Base-by-base conservation (phyloP, 2,329 filamentous ascomycete species). In the Onygenales sp. region DNA sequence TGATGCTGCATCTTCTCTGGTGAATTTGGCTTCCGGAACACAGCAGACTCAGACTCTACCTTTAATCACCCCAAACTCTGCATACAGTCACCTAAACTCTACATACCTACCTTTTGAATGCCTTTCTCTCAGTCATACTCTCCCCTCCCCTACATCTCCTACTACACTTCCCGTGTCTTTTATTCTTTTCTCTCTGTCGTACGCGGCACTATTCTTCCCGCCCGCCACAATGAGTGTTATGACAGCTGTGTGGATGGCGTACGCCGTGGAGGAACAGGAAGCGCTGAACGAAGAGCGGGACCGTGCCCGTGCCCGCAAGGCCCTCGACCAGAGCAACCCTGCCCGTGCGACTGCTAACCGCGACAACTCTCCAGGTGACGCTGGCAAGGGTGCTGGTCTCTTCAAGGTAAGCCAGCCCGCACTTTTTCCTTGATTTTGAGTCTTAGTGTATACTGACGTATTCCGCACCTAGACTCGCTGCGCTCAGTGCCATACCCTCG, bases 401-500 rank as follows among this genome's bases (percentile, higher is more conserved):
- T 59, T 59, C 57, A 57, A 59, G 53, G 53, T 55, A 37, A 17
- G 45, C 33, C 21, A 27, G 21, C 7, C 21, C 32, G 3, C 13
- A 6, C 31, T 13, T 31, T 46, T 46, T 49, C 4, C 33, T 17
- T 7, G 31, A 11, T 14, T 49, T 51, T 61, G 13, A 57, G 59
- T 42, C 56, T 57, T 57, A 32, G 54, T 55, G 32, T 55, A 60
- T 49, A 57, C 57, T 27, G 42, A 54, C 37, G 56, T 56, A 46
- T 55, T 97, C 97, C 21, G 21, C 21, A 27, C 21, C 10, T 56
- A 81, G 82, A 97, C 91, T 64, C 86, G 93, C 74, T 98, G 93
- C 81, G 87, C 88, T 63, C 90, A 96, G 80, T 98, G 93, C 87
- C 93, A 98, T 82, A 97, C 88, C 75, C 80, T 95, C 73, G 90